Base-by-base conservation (phyloP, 140 eudicot genomes). In the Anethum foeniculum region DNA sequence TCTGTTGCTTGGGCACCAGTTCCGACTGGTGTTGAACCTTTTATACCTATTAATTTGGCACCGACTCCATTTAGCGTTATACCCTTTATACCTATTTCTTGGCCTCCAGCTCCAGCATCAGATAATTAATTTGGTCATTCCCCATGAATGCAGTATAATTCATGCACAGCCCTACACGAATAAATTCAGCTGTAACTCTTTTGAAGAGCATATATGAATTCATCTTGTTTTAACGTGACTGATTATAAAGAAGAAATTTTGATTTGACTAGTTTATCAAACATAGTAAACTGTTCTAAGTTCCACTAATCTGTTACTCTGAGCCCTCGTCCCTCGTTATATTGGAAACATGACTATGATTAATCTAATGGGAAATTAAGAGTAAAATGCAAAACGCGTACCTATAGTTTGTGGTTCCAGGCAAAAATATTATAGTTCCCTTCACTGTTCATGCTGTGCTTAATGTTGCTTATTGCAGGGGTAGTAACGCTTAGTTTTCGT, bases 51-150 rank as follows among this genome's bases (percentile, higher is more conserved):
- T 60, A 25, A 2, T 60, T 60, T 60, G 69, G 69, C 69, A 1
- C 69, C 69, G 15, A n/a, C 34, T 25, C 69, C 69, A 9, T 10
- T 25, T 10, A 8, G 28, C 8, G 34, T 60, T 25, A 7, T 10
- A n/a, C 69, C 69, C 69, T 60, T 62, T n/a, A 60, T 60, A 60
- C 71, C 71, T 25, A 62, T 62, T 25, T 13, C 34, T 10, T 62
- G 71, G 71, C 18, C 71, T 62, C 71, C 71, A 25, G 71, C 34
- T 62, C 71, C 71, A 62, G 32, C 71, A 36, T 11, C 71, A 62
- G 36, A 25, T 25, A 25, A 62, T 25, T 62, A 14, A 62, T 62
- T 25, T 25, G 36, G 18, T 62, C 36, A 9, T 25, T 14, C 30
- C 36, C 14, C 69, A 10, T 60, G 69, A 25, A 60, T 60, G 9